These are phyloP conservation scores for Leccinum barrowsii DNA, from an alignment of 768 basidiomycete genomes.

Conservation along the genomic window DNA sequence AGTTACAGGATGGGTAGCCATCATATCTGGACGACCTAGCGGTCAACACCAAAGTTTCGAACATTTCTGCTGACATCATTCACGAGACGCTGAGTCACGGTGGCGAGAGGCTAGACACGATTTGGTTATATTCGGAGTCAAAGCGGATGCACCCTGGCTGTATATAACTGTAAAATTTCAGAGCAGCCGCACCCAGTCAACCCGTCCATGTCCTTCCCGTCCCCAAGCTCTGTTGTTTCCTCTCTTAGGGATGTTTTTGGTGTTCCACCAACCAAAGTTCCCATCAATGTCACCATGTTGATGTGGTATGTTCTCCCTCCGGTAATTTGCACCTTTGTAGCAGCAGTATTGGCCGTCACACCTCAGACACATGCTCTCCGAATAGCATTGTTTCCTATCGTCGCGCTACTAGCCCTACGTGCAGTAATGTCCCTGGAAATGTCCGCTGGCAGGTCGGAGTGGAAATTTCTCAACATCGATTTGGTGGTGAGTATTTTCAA, in stretches of 20 bases:
- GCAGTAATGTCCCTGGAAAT: constrained; percentile 26
- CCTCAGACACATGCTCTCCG: constrained; percentile 43
- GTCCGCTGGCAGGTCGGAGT: not conserved
- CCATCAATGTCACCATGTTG: constrained; percentile 35
- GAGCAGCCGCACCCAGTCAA: too few species aligned
- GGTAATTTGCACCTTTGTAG: constrained; percentile 41
- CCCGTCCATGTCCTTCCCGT: not conserved
- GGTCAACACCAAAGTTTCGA: too few species aligned
- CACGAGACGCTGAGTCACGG: too few species aligned
- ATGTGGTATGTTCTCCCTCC: constrained; percentile 40
- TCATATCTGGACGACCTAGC: too few species aligned
- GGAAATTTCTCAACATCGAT: constrained; percentile 2
- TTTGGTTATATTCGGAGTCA: too few species aligned
- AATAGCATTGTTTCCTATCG: constrained; percentile 45
- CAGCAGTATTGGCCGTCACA: constrained; percentile 46
- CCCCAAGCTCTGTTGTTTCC: not conserved
- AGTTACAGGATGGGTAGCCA: too few species aligned
- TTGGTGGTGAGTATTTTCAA: constrained; percentile 9
- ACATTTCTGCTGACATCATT: too few species aligned
- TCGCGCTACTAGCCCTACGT: constrained; percentile 40
- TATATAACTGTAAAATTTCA: not conserved
- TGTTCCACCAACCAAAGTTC: constrained; percentile 2
- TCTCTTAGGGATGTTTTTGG: constrained; percentile 1
- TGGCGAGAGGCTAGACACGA: too few species aligned
- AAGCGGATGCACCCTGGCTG: too few species aligned